Evolutionary conservation across 208 protist species (phyloP), one percentile per base, ranked within the genome.

Genomic region (Trypanosoma platydactyli): DNA sequence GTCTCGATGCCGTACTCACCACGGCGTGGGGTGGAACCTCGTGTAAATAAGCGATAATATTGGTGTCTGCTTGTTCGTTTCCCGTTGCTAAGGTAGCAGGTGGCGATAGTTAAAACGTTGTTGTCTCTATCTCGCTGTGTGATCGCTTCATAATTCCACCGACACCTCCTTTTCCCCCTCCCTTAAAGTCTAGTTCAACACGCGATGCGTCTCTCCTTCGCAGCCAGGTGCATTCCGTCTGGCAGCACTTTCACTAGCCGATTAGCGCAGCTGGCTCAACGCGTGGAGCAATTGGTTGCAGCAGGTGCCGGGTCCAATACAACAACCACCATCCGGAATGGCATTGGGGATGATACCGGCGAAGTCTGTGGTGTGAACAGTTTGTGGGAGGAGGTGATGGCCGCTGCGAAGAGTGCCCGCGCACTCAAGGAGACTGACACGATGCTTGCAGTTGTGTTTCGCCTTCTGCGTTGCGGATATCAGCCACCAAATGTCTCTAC

Each of bases 391-490:
- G 67, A 87, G 3, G 54, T 94, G 16, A 64, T 79, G 30, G 12
- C 66, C 9, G 66, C 71, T 0, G 61, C 76, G 1, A 38, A 57
- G 0, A 78, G 82, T 44, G 85, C 85, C 15, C 67, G 77, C 24
- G 59, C 75, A 0, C 48, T 90, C 27, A 79, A 82, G 46, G 89
- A 95, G 62, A 89, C 84, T 0, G 89, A 95, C 59, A 83, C 84
- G 5, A 51, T 91, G 3, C 68, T 81, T 20, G 64, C 68, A 20
- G 33, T 92, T 45, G 69, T 83, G 6, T 71, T 82, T 38, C 55
- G 49, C 9, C 63, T 91, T 2, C 42, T 86, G 2, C 50, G 29
- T 13, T 78, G 77, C 44, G 52, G 71, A 2, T 44, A 76, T 15
- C 76, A 59, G 33, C 86, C 84, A 0, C 18, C 77, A 29, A 33